Evolutionary conservation across 192 early-diverging fungal species (phyloP), one percentile per base, ranked within the genome.

Genomic region (Entrophospora sp.): DNA sequence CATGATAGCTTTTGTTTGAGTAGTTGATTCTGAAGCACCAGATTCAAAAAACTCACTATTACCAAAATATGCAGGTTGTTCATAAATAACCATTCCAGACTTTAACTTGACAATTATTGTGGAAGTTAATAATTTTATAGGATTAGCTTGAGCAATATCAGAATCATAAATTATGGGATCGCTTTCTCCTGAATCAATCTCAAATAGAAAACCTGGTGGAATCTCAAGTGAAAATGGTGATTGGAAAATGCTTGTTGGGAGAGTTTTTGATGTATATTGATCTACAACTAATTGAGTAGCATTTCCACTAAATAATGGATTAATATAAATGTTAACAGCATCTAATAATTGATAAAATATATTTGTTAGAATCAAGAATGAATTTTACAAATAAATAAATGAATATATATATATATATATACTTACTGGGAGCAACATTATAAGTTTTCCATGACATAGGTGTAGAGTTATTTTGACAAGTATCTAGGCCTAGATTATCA

Each of bases 191-290:
- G 13, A n/a, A 42, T 36, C 14, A 40, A 66, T 31, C 16, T 53
- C 30, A 31, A 66, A 66, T 66, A 53, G 35, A 14, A 55, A 66
- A 16, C 64, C 64, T 2, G 64, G 64, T 25, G 64, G 64, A 53
- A 66, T 53, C n/a, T 66, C 64, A 10, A 66, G 10, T 13, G 64
- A 66, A 37, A 66, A 66, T 38, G 35, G 35, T 1, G 51, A 38
- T 16, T 24, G 42, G 14, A 66, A 66, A 14, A 66, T 66, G 6
- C 34, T n/a, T 9, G 51, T 5, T 0, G 64, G 64, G 20, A 66
- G 49, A 22, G 9, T 18, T 66, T 66, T 1, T 9, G 31, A 53
- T 31, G 48, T 53, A 31, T 66, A 66, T n/a, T 8, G 38, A 22
- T 27, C 24, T 8, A 42, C 8, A 0, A 30, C 24, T 16, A 66